phyloP scores from a whole-genome alignment of 202 grass and related monocot genomes.

The Elaeis oleifera region DNA sequence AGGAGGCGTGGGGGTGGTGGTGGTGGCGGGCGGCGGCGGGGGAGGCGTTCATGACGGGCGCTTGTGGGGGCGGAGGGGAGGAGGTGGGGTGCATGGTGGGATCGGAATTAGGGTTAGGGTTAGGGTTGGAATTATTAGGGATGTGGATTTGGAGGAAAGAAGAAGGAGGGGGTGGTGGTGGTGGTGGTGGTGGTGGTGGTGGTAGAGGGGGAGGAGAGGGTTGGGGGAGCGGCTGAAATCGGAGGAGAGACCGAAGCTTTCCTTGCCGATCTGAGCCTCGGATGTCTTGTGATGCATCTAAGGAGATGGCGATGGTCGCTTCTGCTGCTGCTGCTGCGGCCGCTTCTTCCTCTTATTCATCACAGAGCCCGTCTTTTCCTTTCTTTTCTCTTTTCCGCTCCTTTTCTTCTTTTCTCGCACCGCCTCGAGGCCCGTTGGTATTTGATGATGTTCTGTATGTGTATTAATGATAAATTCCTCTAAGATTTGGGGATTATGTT shows the following conservation, averaged over 20 bases:
- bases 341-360: too few species aligned
- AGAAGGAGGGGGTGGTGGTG: too few species aligned
- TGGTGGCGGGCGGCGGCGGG: not conserved
- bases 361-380: too few species aligned
- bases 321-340: not conserved
- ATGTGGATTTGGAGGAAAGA: not conserved
- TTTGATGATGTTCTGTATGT: too few species aligned
- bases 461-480: too few species aligned
- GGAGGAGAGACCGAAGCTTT: conserved; percentile 3
- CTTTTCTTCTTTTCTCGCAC: too few species aligned
- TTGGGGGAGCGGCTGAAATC: not conserved
- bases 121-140: not conserved
- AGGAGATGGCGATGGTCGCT: not conserved
- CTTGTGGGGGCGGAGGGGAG: conserved; percentile 14
- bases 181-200: too few species aligned
- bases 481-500: too few species aligned
- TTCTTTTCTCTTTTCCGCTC: too few species aligned
- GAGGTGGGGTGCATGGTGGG: conserved; percentile 1
- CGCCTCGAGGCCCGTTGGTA: too few species aligned
- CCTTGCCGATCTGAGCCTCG: conserved; percentile 4
- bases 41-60: conserved; percentile 13
- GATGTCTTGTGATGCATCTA: conserved; percentile 4
- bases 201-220: conserved; percentile 8
- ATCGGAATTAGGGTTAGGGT: conserved; percentile 6
- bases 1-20: not conserved